Base-by-base conservation (phyloP, 2,329 filamentous ascomycete species). In the Exophiala spinifera region DNA sequence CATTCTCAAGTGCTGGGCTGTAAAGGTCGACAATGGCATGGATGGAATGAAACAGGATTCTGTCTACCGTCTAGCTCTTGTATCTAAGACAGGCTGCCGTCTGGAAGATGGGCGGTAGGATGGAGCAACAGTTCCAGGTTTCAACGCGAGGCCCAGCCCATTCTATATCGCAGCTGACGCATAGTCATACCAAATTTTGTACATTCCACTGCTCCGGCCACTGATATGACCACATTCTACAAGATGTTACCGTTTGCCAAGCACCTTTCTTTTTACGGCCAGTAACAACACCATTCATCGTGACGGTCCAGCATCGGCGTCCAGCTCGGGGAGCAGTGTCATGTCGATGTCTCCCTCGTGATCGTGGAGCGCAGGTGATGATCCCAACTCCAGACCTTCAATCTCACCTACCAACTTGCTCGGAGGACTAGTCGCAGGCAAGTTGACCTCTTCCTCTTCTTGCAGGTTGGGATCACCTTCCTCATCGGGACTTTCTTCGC, bases 361-460 rank as follows among this genome's bases (percentile, higher is more conserved):
- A 3, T 17, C 46, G 20, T 54, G 28, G 20, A 31, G 36, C 3
- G 13, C 8, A 14, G 53, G 36, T 34, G 53, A 53, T 36, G 34
- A 39, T 20, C 49, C 45, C 23, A 59, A 48, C 15, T 46, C 49
- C 31, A 59, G 36, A 19, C 44, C 56, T 37, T 42, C 43, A 28
- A 58, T 23, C 11, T 58, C 45, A 31, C 49, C 49, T 14, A 46
- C 52, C 31, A 58, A 37, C 10, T 45, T 55, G 1, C 40, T 36
- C 13, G 51, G 47, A 25, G 56, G 52, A 40, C 56, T 58, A 11
- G 56, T 58, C 48, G 40, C 56, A 2, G 31, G 52, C 19, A 48
- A 11, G 11, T 17, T n/a, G 1, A 23, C 39, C 17, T 23, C 21
- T 13, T n/a, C 19, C 17, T 6, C 21, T 31, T 17, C 17, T n/a